These are phyloP conservation scores for Trichoderma afroharzianum DNA, from an alignment of 2,329 filamentous ascomycete genomes.

Conservation along the genomic window DNA sequence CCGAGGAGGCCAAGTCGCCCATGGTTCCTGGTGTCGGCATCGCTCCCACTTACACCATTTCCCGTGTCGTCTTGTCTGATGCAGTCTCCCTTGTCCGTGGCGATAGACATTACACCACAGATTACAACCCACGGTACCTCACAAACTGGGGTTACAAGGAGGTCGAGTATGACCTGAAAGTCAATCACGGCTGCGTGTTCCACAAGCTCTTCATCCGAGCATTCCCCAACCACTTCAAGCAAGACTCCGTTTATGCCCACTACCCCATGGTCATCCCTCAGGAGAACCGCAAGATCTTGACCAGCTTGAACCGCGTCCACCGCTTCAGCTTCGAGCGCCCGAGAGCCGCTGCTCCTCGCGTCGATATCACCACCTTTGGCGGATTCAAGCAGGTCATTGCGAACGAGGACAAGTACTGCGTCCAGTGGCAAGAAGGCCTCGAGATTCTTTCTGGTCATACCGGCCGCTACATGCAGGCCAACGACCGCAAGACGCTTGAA, in stretches of 20 bases:
- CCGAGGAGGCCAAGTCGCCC: slow-evolving; percentile 70
- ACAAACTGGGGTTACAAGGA: slow-evolving; percentile 84
- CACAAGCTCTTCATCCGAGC: slow-evolving; percentile 79
- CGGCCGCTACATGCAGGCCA: slow-evolving; percentile 13
- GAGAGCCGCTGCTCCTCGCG: slow-evolving; percentile 42
- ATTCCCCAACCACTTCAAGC: slow-evolving; percentile 75
- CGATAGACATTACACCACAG: slow-evolving; percentile 74
- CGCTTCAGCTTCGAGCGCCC: slow-evolving; percentile 69
- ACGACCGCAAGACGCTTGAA: slow-evolving; percentile 47
- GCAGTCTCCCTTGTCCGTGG: slow-evolving; percentile 75
- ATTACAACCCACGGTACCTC: slow-evolving; percentile 68
- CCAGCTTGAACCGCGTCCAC: slow-evolving; percentile 60
- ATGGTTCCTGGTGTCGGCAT: slow-evolving; percentile 74
- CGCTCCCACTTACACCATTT: slow-evolving; percentile 71
- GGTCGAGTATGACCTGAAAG: slow-evolving; percentile 64
- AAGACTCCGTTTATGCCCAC: slow-evolving; percentile 77
- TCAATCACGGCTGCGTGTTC: slow-evolving; percentile 80
- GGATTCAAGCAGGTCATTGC: slow-evolving; percentile 60
- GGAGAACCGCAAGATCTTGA: slow-evolving; percentile 70
- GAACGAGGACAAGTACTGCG: slow-evolving; percentile 58
- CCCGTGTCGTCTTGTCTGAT: slow-evolving; percentile 71
- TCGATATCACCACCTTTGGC: slow-evolving; percentile 58
- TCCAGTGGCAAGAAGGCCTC: slow-evolving; percentile 62
- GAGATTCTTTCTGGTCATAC: slow-evolving; percentile 43
- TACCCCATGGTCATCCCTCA: slow-evolving; percentile 68